Evolutionary conservation across 192 early-diverging fungal genomes (phyloP).

Genomic region (Coemansia sp.): DNA sequence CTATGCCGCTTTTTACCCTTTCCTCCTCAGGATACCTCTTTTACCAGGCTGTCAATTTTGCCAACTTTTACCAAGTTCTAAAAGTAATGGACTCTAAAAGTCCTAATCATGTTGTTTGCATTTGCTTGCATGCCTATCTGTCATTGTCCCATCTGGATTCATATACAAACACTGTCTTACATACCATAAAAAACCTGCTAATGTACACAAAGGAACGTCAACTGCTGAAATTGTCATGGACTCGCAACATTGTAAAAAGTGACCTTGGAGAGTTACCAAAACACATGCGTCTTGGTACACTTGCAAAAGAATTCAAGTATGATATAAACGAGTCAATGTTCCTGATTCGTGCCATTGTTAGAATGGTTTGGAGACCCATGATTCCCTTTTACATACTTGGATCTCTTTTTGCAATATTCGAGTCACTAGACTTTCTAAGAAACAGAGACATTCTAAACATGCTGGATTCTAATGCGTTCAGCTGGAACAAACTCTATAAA

Average conservation of each 20-base stretch:
- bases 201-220: conserved; percentile 14
- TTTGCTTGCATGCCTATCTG: conserved; percentile 7
- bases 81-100: background rate
- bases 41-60: conserved; percentile 13
- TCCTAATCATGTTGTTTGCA: background rate
- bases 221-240: conserved; percentile 14
- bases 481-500: conserved; percentile 25
- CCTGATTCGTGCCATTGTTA: conserved; percentile 32
- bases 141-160: conserved; percentile 12
- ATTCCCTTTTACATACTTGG: conserved; percentile 24
- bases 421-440: background rate
- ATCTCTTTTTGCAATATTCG: conserved; percentile 4
- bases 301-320: conserved; percentile 32
- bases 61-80: conserved; percentile 13
- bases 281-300: conserved; percentile 6
- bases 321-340: conserved; percentile 31
- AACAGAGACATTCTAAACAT: conserved; percentile 14
- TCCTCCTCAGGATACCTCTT: background rate
- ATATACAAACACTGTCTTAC: conserved; percentile 6
- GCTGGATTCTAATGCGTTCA: conserved; percentile 14
- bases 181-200: conserved; percentile 1
- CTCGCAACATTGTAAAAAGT: conserved; percentile 17
- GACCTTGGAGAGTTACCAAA: conserved; percentile 32
- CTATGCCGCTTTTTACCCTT: conserved; percentile 3
- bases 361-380: conserved; percentile 44